These are phyloP conservation scores for Botrytis elliptica DNA, from an alignment of 2,329 filamentous ascomycete genomes.

Conservation along the genomic window DNA sequence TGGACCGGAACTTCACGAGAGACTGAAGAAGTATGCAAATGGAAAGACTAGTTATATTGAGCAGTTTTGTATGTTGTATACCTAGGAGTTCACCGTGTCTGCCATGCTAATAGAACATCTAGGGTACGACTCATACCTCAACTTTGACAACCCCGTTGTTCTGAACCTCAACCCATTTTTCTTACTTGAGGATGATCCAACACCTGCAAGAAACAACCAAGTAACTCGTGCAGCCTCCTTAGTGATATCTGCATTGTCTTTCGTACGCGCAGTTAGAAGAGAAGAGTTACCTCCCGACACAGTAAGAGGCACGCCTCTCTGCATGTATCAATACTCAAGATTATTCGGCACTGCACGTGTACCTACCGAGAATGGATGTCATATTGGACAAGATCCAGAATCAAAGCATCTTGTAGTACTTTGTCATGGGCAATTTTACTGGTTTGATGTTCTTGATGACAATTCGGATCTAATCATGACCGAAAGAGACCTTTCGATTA, in stretches of 20 bases:
- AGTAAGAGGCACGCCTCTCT: conserved; percentile 77
- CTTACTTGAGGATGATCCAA: conserved; percentile 93
- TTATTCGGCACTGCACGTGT: conserved; percentile 94
- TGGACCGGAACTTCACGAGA: conserved; percentile 82
- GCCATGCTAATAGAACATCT: conserved; percentile 17
- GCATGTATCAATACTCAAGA: conserved; percentile 98
- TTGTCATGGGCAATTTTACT: conserved; percentile 95
- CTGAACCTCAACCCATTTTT: conserved; percentile 98
- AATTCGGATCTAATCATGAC: conserved; percentile 97
- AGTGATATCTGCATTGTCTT: conserved; percentile 84
- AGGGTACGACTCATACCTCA: conserved; percentile 99
- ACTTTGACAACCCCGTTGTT: conserved; percentile 96
- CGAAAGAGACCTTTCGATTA: conserved; percentile 87
- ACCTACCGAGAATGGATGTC: conserved; percentile 89
- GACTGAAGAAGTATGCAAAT: conserved; percentile 83
- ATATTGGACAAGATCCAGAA: conserved; percentile 91
- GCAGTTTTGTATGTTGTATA: conserved; percentile 78
- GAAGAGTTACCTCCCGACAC: conserved; percentile 92
- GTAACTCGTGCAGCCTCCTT: conserved; percentile 91
- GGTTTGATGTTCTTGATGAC: conserved; percentile 95
- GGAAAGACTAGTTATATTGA: conserved; percentile 96
- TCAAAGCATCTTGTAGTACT: conserved; percentile 92
- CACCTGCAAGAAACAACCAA: conserved; percentile 92
- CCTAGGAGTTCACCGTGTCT: neutral
- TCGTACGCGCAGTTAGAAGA: conserved; percentile 86